phyloP scores from a whole-genome alignment of 1,284 basidiomycete genomes.

The Caloboletus firmus region DNA sequence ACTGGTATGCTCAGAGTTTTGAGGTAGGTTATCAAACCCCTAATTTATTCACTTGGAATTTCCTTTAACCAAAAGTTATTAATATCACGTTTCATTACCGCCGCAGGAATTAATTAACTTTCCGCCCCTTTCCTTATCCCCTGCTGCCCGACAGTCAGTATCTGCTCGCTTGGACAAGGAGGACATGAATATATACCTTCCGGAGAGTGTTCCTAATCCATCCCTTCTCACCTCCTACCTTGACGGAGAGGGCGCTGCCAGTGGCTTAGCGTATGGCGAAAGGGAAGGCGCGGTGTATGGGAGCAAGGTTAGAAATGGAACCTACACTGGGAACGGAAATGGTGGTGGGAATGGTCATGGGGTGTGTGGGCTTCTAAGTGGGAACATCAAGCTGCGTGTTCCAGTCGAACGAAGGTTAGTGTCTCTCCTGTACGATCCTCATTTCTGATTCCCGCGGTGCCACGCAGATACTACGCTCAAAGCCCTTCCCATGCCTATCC shows the following conservation, averaged over 20 bases:
- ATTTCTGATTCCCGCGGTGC: slow-evolving; percentile 6
- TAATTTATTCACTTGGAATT: background rate
- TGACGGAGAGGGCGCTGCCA: slow-evolving; percentile 18
- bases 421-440: slow-evolving; percentile 4
- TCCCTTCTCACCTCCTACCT: slow-evolving; percentile 39
- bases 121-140: slow-evolving; percentile 69
- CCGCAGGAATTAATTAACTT: slow-evolving; percentile 83
- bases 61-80: background rate
- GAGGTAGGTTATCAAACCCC: slow-evolving; percentile 57
- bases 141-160: slow-evolving; percentile 68
- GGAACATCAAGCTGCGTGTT: slow-evolving; percentile 59
- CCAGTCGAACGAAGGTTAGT: slow-evolving; percentile 70
- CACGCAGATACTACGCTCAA: slow-evolving; percentile 79
- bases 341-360: slow-evolving; percentile 32
- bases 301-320: slow-evolving; percentile 14
- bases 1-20: slow-evolving; percentile 99
- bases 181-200: slow-evolving; percentile 44
- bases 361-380: slow-evolving; percentile 36
- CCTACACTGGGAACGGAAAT: slow-evolving; percentile 28
- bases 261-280: slow-evolving; percentile 19
- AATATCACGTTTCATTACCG: background rate
- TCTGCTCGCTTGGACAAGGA: slow-evolving; percentile 46
- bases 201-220: slow-evolving; percentile 72
- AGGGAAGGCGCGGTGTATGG: slow-evolving; percentile 14
- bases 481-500: slow-evolving; percentile 75